Base-by-base conservation (phyloP, 208 protist genomes). In the Acanthamoeba castellanii region DNA sequence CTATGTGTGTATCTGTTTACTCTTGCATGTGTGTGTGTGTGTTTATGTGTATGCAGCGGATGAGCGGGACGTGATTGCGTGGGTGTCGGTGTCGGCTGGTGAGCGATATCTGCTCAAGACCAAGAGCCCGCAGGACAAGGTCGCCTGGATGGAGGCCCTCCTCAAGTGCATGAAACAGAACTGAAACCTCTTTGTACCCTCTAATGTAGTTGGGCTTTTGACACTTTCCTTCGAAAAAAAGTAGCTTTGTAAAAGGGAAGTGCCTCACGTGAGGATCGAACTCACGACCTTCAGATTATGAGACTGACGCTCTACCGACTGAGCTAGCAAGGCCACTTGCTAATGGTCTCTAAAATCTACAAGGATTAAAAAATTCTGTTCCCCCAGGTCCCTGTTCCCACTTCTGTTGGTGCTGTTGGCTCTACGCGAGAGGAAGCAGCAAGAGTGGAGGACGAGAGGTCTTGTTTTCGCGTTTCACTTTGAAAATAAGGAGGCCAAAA, bases 221-320 rank as follows among this genome's bases (percentile, higher is more conserved):
- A n/a, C n/a, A n/a, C n/a, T n/a, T n/a, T n/a, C n/a, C n/a, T n/a
- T n/a, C n/a, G n/a, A n/a, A n/a, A n/a, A n/a, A n/a, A n/a, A n/a
- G n/a, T n/a, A n/a, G n/a, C n/a, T n/a, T n/a, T n/a, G n/a, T n/a
- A n/a, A n/a, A n/a, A n/a, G n/a, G n/a, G n/a, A n/a, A n/a, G n/a
- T 93, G 88, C 88, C 88, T 93, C 64, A 18, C 42, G 92, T 94
- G 92, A 94, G 92, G 92, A 94, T 94, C 92, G 92, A 94, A 94
- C 92, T 94, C 92, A 94, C 92, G 92, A 94, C 92, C 92, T 94
- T 50, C 76, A 89, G 92, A 94, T 94, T 94, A 94, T 94, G 92
- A 94, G 92, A 94, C 92, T 88, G 74, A 94, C 92, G 92, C 92
- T 94, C 92, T 94, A 94, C 92, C 92, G 78, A 94, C 92, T 94